phyloP scores from a whole-genome alignment of 2,329 filamentous ascomycete genomes.

The Fonsecaea monophora region DNA sequence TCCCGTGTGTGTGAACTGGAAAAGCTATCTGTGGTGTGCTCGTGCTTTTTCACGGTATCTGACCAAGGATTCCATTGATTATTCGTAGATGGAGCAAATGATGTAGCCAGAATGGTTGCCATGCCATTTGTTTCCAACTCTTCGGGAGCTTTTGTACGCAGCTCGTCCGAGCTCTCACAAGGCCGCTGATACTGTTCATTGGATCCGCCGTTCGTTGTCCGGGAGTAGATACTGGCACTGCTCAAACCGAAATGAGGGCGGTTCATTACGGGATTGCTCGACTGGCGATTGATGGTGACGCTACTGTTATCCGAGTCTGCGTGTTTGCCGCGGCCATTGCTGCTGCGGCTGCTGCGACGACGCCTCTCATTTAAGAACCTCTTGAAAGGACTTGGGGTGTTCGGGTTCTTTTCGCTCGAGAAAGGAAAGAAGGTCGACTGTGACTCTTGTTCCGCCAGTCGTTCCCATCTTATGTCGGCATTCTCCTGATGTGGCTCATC shows the following conservation, averaged over 20 bases:
- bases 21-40: background rate
- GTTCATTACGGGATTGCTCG: constrained; percentile 16
- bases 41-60: constrained; percentile 15
- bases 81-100: constrained; percentile 27
- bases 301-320: constrained; percentile 19
- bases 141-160: constrained; percentile 21
- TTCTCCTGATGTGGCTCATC: constrained; percentile 20
- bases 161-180: constrained; percentile 31
- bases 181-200: constrained; percentile 30
- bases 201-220: constrained; percentile 48
- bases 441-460: constrained; percentile 27
- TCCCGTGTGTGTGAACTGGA: constrained; percentile 47
- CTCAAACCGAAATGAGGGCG: constrained; percentile 32
- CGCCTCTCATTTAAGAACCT: constrained; percentile 28
- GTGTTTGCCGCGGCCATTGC: background rate
- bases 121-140: constrained; percentile 44
- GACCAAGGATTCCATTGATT: constrained; percentile 37
- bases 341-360: constrained; percentile 11
- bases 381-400: constrained; percentile 34
- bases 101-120: constrained; percentile 47
- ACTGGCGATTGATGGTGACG: constrained; percentile 20
- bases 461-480: constrained; percentile 22
- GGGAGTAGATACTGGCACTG: constrained; percentile 54
- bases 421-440: constrained; percentile 37
- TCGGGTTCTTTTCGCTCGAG: constrained; percentile 27